These are phyloP conservation scores for Pulveroboletus sp. DNA, from an alignment of 768 basidiomycete species.

Conservation along the genomic window DNA sequence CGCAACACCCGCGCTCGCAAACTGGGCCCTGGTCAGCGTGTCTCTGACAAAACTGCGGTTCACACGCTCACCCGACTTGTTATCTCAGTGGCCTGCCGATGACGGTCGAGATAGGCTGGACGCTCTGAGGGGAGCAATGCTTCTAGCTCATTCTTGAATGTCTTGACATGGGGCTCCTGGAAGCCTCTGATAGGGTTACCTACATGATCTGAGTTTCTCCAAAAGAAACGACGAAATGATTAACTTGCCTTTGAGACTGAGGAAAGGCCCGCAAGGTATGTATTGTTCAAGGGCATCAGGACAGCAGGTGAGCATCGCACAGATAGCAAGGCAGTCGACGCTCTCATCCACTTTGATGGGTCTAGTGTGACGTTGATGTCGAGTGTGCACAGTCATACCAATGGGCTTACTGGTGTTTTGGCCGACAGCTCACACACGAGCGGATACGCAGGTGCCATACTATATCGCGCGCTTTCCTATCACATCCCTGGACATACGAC, in stretches of 20 bases:
- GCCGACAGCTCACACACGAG: slow-evolving; percentile 26
- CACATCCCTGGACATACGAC: slow-evolving; percentile 17
- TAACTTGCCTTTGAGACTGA: slow-evolving; percentile 20
- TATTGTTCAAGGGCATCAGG: slow-evolving; percentile 17
- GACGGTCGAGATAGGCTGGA: slow-evolving; percentile 17
- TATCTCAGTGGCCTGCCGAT: slow-evolving; percentile 6
- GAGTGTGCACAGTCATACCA: background rate
- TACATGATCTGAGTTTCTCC: slow-evolving; percentile 8
- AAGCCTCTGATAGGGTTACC: slow-evolving; percentile 21
- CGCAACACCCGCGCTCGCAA: slow-evolving; percentile 21
- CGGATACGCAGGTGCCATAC: slow-evolving; percentile 33
- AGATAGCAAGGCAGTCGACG: slow-evolving; percentile 3
- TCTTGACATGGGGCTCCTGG: slow-evolving; percentile 15
- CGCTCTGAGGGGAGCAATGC: slow-evolving; percentile 12
- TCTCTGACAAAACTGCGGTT: background rate
- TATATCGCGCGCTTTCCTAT: slow-evolving; percentile 22
- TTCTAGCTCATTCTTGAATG: slow-evolving; percentile 12
- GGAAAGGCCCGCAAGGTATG: slow-evolving; percentile 25
- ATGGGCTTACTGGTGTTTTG: slow-evolving; percentile 21
- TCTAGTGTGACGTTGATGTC: slow-evolving; percentile 2
- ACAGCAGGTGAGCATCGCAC: slow-evolving; percentile 6
- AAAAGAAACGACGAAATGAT: background rate
- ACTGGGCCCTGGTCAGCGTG: slow-evolving; percentile 20
- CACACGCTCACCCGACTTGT: slow-evolving; percentile 10
- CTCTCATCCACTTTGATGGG: slow-evolving; percentile 16